Conservation (phyloP, 257 asterid species). For the Rhazya stricta region DNA sequence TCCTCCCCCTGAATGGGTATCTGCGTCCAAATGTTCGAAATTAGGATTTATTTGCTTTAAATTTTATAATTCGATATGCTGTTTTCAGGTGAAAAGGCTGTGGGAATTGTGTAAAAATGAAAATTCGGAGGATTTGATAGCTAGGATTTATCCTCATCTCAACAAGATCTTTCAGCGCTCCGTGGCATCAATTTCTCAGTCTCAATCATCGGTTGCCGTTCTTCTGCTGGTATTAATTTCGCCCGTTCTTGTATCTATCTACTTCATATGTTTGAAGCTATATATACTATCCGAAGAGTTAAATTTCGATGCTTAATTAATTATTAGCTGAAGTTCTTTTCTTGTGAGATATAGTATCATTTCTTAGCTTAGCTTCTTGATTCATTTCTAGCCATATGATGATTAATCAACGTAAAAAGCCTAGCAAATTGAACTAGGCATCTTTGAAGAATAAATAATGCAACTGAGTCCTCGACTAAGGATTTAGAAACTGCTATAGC, state of each 20-base stretch:
- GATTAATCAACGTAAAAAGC: not conserved
- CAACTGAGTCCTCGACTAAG: not conserved
- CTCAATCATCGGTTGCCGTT: conserved; percentile 62
- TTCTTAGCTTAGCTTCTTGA: not conserved
- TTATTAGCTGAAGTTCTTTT: not conserved
- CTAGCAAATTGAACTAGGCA: not conserved
- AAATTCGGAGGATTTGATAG: conserved; percentile 71
- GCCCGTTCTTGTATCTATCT: not conserved
- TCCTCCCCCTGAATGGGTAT: not conserved
- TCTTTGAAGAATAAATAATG: not conserved
- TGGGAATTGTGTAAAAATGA: conserved; percentile 64
- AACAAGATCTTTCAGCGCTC: conserved; percentile 79
- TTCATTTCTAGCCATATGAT: not conserved
- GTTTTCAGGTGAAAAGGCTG: conserved; percentile 57
- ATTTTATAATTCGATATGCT: conserved; percentile 3
- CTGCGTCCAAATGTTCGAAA: not conserved
- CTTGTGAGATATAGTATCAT: not conserved
- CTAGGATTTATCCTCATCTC: conserved; percentile 79
- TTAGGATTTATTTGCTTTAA: conserved; percentile 1
- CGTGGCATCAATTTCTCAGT: conserved; percentile 63
- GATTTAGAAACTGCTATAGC: not conserved
- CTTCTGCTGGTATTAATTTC: conserved; percentile 60
- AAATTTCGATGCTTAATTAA: not conserved
- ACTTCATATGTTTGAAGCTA: not conserved
- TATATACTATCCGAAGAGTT: not conserved